These are phyloP conservation scores for Pleurotus eryngii DNA, from an alignment of 768 basidiomycete species.

Conservation along the genomic window DNA sequence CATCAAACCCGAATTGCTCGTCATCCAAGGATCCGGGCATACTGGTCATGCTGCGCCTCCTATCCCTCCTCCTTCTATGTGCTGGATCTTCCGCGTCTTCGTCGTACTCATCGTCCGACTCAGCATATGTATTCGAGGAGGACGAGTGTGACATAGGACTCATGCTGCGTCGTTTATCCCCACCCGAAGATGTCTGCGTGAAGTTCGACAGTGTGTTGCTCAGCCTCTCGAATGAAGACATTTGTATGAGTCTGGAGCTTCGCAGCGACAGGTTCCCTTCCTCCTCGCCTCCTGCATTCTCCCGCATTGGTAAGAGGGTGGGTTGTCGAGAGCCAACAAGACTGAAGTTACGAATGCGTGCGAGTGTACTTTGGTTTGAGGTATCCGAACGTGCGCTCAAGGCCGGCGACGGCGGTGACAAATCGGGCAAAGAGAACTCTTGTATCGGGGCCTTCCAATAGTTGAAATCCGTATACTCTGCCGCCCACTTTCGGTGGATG, in stretches of 20 bases:
- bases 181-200: conserved; percentile 32
- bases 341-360: conserved; percentile 75
- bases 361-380: conserved; percentile 67
- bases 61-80: conserved; percentile 37
- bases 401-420: conserved; percentile 87
- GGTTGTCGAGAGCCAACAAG: conserved; percentile 52
- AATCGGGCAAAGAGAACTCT: conserved; percentile 75
- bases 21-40: conserved; percentile 83
- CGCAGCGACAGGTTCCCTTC: conserved; percentile 23
- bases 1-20: conserved; percentile 28
- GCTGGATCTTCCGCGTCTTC: conserved; percentile 40
- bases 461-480: conserved; percentile 96
- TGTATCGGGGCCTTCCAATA: conserved; percentile 87
- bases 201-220: conserved; percentile 56
- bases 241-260: conserved; percentile 55
- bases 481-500: conserved; percentile 81
- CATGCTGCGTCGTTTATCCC: conserved; percentile 36
- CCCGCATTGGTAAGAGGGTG: conserved; percentile 8
- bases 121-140: conserved; percentile 41
- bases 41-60: conserved; percentile 70
- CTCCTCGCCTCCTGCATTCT: conserved; percentile 4
- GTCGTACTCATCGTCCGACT: conserved; percentile 55
- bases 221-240: conserved; percentile 75
- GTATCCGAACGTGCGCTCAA: conserved; percentile 92
- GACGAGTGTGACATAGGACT: conserved; percentile 59